Evolutionary conservation across 1,284 basidiomycete species (phyloP).

Genomic region (Boletus semigastroideus): DNA sequence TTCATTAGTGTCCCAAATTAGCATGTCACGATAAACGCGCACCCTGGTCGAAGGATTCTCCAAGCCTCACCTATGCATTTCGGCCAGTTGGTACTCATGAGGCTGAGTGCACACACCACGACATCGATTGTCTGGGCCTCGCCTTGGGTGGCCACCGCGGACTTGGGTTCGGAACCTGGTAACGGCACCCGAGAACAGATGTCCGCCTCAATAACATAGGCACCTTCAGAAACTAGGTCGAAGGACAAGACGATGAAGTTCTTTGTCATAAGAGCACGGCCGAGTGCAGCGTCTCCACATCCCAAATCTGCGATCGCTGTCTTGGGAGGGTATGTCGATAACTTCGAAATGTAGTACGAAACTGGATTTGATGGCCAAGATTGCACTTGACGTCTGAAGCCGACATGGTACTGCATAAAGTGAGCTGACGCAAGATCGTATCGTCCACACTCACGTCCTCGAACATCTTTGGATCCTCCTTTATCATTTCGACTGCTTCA

Average conservation of each 20-base stretch:
- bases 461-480: slow-evolving; percentile 72
- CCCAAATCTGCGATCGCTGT: slow-evolving; percentile 91
- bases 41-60: slow-evolving; percentile 82
- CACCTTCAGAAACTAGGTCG: slow-evolving; percentile 75
- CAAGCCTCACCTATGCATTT: slow-evolving; percentile 87
- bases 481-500: slow-evolving; percentile 79
- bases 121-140: slow-evolving; percentile 84
- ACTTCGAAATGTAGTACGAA: slow-evolving; percentile 63
- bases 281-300: slow-evolving; percentile 92
- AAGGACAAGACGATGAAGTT: slow-evolving; percentile 76
- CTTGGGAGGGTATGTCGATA: slow-evolving; percentile 60
- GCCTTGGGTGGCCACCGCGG: slow-evolving; percentile 43
- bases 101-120: slow-evolving; percentile 89
- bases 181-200: slow-evolving; percentile 73
- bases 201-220: slow-evolving; percentile 78
- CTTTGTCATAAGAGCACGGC: slow-evolving; percentile 67
- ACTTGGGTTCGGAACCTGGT: slow-evolving; percentile 71
- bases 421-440: slow-evolving; percentile 6
- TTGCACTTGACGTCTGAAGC: slow-evolving; percentile 86
- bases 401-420: slow-evolving; percentile 75
- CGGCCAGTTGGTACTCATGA: slow-evolving; percentile 99
- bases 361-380: slow-evolving; percentile 93
- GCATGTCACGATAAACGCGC: slow-evolving; percentile 34
- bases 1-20: slow-evolving; percentile 7
- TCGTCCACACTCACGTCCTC: slow-evolving; percentile 57